Conservation (phyloP, 169 alveolate genomes). For the Plasmodium adleri region DNA sequence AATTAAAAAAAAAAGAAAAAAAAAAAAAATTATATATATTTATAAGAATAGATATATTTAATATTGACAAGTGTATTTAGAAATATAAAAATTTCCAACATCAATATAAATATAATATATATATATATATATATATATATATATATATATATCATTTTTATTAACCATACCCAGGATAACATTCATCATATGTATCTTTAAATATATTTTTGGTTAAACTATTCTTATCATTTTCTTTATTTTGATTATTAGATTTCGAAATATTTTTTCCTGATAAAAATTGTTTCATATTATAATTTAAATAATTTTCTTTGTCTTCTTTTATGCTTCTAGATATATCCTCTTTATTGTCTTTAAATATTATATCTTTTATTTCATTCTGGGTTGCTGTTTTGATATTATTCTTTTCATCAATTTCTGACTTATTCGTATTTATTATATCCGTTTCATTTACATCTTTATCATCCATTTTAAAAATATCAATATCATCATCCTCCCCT, state of each 20-base stretch:
- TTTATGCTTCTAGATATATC: neutral
- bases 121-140: too few species aligned
- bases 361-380: neutral
- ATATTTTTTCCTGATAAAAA: constrained; percentile 4
- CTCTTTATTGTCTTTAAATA: neutral
- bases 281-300: neutral
- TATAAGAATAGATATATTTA: neutral
- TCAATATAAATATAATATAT: too few species aligned
- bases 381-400: neutral
- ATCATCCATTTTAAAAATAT: constrained; percentile 48
- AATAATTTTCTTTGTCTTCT: neutral
- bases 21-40: too few species aligned
- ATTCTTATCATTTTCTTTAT: constrained; percentile 22
- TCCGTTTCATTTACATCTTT: neutral
- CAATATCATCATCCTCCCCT: constrained; percentile 38
- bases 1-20: too few species aligned
- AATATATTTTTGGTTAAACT: constrained; percentile 47
- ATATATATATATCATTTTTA: neutral
- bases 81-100: too few species aligned
- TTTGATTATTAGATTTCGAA: constrained; percentile 9
- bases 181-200: constrained; percentile 73
- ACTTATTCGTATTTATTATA: constrained; percentile 1
- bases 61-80: neutral
- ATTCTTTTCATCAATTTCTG: constrained; percentile 5
- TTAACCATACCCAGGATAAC: constrained; percentile 53